Evolutionary conservation across 1,284 basidiomycete species (phyloP).

Genomic region (Tetrapyrgos nigripes): DNA sequence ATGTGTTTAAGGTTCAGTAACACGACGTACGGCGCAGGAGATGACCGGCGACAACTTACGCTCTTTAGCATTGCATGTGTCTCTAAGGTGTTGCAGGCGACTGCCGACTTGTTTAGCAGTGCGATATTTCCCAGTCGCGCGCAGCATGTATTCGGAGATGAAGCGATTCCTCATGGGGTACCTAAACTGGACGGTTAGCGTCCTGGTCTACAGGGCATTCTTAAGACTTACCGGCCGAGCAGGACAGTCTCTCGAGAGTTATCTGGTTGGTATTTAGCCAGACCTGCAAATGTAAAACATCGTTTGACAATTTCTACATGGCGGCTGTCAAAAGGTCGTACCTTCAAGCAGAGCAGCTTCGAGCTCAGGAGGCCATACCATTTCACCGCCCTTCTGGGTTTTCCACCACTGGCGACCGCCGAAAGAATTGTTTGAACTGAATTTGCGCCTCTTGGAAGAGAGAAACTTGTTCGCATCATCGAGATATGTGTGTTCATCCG

Average conservation of each 20-base stretch:
- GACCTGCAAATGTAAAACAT: conserved; percentile 44
- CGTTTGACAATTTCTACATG: not conserved
- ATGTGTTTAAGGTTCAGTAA: conserved; percentile 8
- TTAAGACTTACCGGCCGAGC: conserved; percentile 58
- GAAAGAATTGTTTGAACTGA: too few relatives aligned
- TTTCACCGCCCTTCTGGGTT: conserved; percentile 70
- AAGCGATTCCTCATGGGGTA: conserved; percentile 79
- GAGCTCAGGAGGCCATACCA: conserved; percentile 78
- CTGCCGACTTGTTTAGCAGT: conserved; percentile 78
- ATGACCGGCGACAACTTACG: conserved; percentile 47
- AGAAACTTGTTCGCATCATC: too few relatives aligned
- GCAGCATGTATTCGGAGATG: conserved; percentile 72
- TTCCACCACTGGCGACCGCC: conserved; percentile 77
- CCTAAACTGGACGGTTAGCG: not conserved
- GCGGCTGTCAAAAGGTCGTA: conserved; percentile 30
- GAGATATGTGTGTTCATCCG: too few relatives aligned
- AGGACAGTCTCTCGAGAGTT: conserved; percentile 72
- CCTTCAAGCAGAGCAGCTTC: conserved; percentile 80
- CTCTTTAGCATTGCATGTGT: conserved; percentile 68
- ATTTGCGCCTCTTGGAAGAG: too few relatives aligned
- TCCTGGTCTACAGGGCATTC: too few relatives aligned
- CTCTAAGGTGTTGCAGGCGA: conserved; percentile 73
- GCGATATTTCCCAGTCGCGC: conserved; percentile 65
- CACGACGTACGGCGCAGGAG: conserved; percentile 8
- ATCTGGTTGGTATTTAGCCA: conserved; percentile 72